These are phyloP conservation scores for Populus hybrid DNA, from an alignment of 441 rosid genomes.

Conservation along the genomic window DNA sequence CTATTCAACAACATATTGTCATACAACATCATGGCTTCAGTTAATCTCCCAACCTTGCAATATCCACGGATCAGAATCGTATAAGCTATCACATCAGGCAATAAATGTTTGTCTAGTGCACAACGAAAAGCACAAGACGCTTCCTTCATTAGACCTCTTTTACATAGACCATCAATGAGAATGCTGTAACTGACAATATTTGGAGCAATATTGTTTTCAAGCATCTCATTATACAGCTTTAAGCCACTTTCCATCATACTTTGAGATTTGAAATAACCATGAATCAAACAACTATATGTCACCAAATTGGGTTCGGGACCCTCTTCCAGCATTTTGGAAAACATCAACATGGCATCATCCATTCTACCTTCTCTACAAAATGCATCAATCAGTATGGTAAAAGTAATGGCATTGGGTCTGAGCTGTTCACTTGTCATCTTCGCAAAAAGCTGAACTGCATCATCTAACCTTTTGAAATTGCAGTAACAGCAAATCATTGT, in stretches of 20 bases:
- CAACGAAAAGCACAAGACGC: neutral
- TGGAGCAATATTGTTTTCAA: slow-evolving; percentile 7
- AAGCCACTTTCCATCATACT: slow-evolving; percentile 32
- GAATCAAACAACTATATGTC: slow-evolving; percentile 58
- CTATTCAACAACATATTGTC: neutral
- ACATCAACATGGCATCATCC: slow-evolving; percentile 44
- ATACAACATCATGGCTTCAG: slow-evolving; percentile 29
- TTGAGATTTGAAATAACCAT: slow-evolving; percentile 43
- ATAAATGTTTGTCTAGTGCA: slow-evolving; percentile 9
- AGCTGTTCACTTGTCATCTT: slow-evolving; percentile 16
- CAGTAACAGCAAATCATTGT: slow-evolving; percentile 8
- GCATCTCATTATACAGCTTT: slow-evolving; percentile 46
- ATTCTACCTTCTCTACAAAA: slow-evolving; percentile 50
- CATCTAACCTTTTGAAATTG: slow-evolving; percentile 31
- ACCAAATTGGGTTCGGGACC: slow-evolving; percentile 39
- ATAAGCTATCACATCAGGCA: slow-evolving; percentile 52
- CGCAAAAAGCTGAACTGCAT: slow-evolving; percentile 48
- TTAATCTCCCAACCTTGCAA: slow-evolving; percentile 41
- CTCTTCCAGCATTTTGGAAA: slow-evolving; percentile 33
- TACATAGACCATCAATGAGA: slow-evolving; percentile 5
- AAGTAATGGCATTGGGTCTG: slow-evolving; percentile 38
- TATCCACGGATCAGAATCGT: slow-evolving; percentile 42
- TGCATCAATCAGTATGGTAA: slow-evolving; percentile 56
- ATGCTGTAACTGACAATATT: slow-evolving; percentile 6
- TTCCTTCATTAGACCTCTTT: slow-evolving; percentile 3